A percentile compares a stretch with the other conserved stretches of the same genome.
Evolutionary conservation across 306 rosid genomes (phyloP).

Genomic region (Malus fusca): DNA sequence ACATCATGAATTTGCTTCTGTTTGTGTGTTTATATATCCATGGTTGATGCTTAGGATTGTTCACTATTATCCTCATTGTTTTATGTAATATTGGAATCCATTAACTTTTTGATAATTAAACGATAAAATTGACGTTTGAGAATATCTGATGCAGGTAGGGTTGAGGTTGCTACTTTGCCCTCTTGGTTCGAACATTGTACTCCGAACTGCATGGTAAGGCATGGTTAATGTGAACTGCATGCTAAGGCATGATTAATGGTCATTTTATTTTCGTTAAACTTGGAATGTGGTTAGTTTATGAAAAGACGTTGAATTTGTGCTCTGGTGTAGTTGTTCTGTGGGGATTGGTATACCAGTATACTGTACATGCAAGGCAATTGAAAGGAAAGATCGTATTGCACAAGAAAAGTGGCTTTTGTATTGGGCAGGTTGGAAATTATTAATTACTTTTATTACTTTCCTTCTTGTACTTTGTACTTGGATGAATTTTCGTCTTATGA

Average conservation of each 20-base stretch:
- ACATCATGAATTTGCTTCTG: background rate
- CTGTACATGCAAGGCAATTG: constrained; percentile 85
- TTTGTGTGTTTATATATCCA: background rate
- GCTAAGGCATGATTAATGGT: constrained; percentile 28
- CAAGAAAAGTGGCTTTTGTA: constrained; percentile 78
- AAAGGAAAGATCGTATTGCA: constrained; percentile 55
- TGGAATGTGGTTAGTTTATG: background rate
- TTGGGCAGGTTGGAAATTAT: constrained; percentile 65
- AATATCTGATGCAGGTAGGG: constrained; percentile 53
- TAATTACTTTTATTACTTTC: background rate
- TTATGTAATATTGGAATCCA: background rate
- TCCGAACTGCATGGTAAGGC: constrained; percentile 80
- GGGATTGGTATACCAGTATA: constrained; percentile 87
- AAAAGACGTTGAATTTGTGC: background rate
- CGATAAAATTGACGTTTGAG: constrained; percentile 6
- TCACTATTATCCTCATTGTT: background rate
- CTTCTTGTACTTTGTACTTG: background rate
- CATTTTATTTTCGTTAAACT: background rate
- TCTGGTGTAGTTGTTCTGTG: constrained; percentile 62
- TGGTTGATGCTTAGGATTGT: background rate
- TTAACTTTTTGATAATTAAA: background rate
- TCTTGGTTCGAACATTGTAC: constrained; percentile 62
- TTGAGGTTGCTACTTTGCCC: constrained; percentile 78
- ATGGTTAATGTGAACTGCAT: constrained; percentile 47
- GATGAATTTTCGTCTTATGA: background rate